Percentiles rank a stretch among this genome's conserved stretches.
Evolutionary conservation across 148 eudicot species (phyloP).

Genomic region (Silene latifolia): DNA sequence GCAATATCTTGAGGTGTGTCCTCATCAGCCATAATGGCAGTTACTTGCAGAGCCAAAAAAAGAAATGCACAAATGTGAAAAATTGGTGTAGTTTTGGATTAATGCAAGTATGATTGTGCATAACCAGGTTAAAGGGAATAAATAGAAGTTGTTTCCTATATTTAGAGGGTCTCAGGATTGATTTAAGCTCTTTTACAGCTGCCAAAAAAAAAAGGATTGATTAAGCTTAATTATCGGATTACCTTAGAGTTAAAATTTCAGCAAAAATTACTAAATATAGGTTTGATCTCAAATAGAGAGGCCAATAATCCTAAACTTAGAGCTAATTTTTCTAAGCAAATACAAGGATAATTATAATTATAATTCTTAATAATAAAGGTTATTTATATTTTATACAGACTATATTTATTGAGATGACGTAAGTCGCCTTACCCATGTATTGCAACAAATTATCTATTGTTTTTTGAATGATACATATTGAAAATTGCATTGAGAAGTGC

Average conservation of each 20-base stretch:
- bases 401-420: too few relatives aligned
- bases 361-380: too few relatives aligned
- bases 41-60: background rate
- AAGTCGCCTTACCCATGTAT: too few relatives aligned
- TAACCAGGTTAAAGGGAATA: background rate
- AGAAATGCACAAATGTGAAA: background rate
- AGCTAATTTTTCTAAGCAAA: background rate
- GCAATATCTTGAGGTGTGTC: slow-evolving; percentile 51
- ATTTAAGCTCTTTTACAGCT: too few relatives aligned
- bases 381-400: too few relatives aligned
- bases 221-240: slow-evolving; percentile 28
- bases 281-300: background rate
- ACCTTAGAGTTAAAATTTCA: slow-evolving; percentile 10
- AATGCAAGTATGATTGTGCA: background rate
- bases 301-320: background rate
- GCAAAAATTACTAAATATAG: slow-evolving; percentile 9
- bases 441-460: too few relatives aligned
- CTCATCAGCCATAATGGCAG: slow-evolving; percentile 43
- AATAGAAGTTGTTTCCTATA: background rate
- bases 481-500: too few relatives aligned
- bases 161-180: slow-evolving; percentile 6
- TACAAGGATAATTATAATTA: too few relatives aligned
- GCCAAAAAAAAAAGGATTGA: too few relatives aligned
- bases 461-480: too few relatives aligned
- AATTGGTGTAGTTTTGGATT: background rate